These are phyloP conservation scores for Saturnispora bothae DNA, from an alignment of 805 yeast species.

Conservation along the genomic window DNA sequence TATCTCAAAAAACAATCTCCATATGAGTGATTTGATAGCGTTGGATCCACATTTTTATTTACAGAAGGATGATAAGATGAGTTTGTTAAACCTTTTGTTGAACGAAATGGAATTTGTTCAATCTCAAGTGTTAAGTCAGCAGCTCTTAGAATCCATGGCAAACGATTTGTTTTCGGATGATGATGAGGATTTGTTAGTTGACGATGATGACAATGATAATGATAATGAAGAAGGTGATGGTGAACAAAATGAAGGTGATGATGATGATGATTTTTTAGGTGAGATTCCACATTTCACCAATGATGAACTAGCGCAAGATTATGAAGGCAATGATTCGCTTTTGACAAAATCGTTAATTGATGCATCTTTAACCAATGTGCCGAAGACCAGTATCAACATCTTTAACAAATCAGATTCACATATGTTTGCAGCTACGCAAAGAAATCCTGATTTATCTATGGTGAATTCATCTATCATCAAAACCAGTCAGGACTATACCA, in stretches of 20 bases:
- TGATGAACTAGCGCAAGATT: constrained; percentile 3
- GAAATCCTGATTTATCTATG: too few species aligned
- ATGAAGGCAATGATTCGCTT: not conserved
- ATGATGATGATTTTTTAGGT: constrained; percentile 15
- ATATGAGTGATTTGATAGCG: constrained; percentile 3
- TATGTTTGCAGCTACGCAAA: constrained; percentile 5
- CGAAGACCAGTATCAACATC: not conserved
- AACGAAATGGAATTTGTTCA: too few species aligned
- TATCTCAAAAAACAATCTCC: constrained; percentile 8
- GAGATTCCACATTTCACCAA: constrained; percentile 16
- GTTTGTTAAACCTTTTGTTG: not conserved
- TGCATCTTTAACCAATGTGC: constrained; percentile 2
- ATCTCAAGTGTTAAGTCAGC: not conserved
- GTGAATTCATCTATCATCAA: too few species aligned
- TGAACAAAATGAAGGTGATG: not conserved
- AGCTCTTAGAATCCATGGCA: not conserved
- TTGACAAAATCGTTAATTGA: constrained; percentile 7
- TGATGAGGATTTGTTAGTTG: constrained; percentile 11
- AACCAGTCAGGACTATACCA: too few species aligned
- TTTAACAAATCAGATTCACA: constrained; percentile 1
- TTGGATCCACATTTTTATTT: constrained; percentile 5
- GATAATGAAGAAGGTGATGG: constrained; percentile 1
- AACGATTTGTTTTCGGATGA: not conserved
- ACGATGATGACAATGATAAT: constrained; percentile 5
- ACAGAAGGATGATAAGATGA: not conserved